phyloP scores from a whole-genome alignment of 1,139 yeast species.

The Yamadazyma mexicana region DNA sequence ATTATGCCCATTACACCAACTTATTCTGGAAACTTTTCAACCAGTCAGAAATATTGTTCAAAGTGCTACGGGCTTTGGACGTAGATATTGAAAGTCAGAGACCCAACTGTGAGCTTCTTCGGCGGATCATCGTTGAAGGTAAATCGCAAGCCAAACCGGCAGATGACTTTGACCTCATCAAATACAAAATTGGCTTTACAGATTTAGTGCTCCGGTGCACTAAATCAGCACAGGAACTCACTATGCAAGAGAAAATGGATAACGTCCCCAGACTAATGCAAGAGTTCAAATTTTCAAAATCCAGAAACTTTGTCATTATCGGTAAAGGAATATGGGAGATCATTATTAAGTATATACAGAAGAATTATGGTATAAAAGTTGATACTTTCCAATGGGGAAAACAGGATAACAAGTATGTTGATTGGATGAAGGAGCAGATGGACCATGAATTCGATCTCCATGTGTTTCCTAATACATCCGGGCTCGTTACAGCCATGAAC shows the following conservation, averaged over 20 bases:
- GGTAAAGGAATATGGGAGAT: constrained; percentile 84
- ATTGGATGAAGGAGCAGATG: constrained; percentile 11
- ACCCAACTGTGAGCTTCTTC: constrained; percentile 4
- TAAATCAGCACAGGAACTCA: constrained; percentile 55
- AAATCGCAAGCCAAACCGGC: constrained; percentile 41
- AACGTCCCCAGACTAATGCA: constrained; percentile 55
- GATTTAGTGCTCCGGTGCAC: constrained; percentile 72
- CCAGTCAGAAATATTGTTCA: constrained; percentile 46
- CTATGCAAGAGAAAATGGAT: constrained; percentile 49
- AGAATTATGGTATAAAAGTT: constrained; percentile 7
- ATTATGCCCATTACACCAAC: constrained; percentile 73
- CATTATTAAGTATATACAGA: constrained; percentile 39
- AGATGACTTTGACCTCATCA: constrained; percentile 48
- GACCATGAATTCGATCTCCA: constrained; percentile 27
- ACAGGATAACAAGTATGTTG: constrained; percentile 26
- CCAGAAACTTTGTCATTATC: constrained; percentile 54
- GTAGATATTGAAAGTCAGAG: constrained; percentile 4
- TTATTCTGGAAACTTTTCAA: constrained; percentile 68
- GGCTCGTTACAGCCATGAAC: constrained; percentile 59
- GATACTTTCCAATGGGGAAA: constrained; percentile 54
- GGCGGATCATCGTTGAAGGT: constrained; percentile 3
- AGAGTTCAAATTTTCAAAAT: constrained; percentile 39
- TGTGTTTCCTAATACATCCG: constrained; percentile 77
- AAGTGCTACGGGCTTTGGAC: constrained; percentile 14
- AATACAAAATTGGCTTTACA: constrained; percentile 64